phyloP scores from a whole-genome alignment of 805 yeast genomes.

The Suhomyces kilbournensis region DNA sequence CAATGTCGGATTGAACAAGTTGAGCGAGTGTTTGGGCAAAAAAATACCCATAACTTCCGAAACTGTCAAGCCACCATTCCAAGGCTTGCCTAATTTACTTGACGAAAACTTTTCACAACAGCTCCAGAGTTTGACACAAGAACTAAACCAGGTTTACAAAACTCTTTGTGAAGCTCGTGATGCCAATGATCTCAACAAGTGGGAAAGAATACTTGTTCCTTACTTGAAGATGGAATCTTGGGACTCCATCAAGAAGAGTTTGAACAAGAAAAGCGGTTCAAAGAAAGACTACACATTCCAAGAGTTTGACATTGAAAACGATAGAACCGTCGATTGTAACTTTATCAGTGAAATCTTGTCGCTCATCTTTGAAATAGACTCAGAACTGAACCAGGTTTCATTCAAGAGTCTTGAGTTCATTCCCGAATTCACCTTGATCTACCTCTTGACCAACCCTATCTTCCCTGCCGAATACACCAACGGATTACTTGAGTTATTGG shows the following conservation, averaged over 20 bases:
- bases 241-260: constrained; percentile 19
- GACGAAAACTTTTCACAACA: constrained; percentile 18
- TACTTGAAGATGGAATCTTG: constrained; percentile 29
- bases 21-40: constrained; percentile 70
- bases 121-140: constrained; percentile 13
- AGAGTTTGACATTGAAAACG: constrained; percentile 62
- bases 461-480: constrained; percentile 62
- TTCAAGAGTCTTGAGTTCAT: constrained; percentile 28
- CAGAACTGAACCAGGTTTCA: constrained; percentile 21
- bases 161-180: constrained; percentile 19
- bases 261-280: constrained; percentile 9
- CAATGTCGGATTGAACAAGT: constrained; percentile 63
- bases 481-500: constrained; percentile 53
- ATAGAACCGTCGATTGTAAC: constrained; percentile 58
- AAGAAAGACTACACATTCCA: constrained; percentile 26
- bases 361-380: constrained; percentile 34
- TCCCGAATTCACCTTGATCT: constrained; percentile 62
- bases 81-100: constrained; percentile 24
- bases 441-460: constrained; percentile 81
- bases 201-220: constrained; percentile 28
- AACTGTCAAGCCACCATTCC: constrained; percentile 14
- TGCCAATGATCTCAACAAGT: constrained; percentile 18
- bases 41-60: constrained; percentile 30
- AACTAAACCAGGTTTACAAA: constrained; percentile 23
- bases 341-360: constrained; percentile 48